Conservation (phyloP, 495 filamentous ascomycete genomes). For the Trichoderma reesei region DNA sequence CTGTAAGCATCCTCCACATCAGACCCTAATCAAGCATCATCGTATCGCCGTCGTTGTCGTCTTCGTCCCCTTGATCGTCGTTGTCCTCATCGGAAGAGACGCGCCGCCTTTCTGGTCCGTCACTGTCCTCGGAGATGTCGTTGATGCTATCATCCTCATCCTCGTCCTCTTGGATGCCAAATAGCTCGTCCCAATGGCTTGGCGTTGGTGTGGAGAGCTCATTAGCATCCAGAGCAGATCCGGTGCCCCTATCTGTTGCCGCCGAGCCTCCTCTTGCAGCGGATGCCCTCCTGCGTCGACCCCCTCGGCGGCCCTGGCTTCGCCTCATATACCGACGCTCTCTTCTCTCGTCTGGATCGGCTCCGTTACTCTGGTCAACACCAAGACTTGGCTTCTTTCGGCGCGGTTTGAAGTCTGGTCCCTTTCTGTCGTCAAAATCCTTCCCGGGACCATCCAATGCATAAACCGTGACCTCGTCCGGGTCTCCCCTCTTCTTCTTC, state of each 20-base stretch:
- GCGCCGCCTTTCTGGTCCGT: neutral
- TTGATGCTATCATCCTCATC: neutral
- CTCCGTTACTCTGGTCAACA: conserved; percentile 23
- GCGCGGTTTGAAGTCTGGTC: conserved; percentile 17
- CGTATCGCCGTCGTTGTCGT: conserved; percentile 13
- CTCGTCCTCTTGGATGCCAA: neutral
- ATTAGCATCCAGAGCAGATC: neutral
- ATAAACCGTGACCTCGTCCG: conserved; percentile 42
- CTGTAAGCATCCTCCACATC: neutral
- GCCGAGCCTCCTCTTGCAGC: neutral
- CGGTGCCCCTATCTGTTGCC: neutral
- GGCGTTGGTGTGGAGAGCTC: conserved; percentile 25
- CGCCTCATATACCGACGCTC: conserved; percentile 7
- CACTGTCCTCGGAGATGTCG: conserved; percentile 1
- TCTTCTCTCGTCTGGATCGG: conserved; percentile 13
- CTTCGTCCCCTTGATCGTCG: conserved; percentile 12
- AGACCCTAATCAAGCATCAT: conserved; percentile 12
- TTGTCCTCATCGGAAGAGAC: neutral
- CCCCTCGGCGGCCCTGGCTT: conserved; percentile 3
- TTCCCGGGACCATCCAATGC: conserved; percentile 12
- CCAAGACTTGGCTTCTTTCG: conserved; percentile 25
- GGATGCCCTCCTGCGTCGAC: conserved; percentile 8
- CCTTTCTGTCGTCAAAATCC: conserved; percentile 1
- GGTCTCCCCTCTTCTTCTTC: conserved; percentile 45
- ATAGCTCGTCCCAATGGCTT: conserved; percentile 20